phyloP scores from a whole-genome alignment of 495 filamentous ascomycete genomes.

The Aspergillus bridgeri region DNA sequence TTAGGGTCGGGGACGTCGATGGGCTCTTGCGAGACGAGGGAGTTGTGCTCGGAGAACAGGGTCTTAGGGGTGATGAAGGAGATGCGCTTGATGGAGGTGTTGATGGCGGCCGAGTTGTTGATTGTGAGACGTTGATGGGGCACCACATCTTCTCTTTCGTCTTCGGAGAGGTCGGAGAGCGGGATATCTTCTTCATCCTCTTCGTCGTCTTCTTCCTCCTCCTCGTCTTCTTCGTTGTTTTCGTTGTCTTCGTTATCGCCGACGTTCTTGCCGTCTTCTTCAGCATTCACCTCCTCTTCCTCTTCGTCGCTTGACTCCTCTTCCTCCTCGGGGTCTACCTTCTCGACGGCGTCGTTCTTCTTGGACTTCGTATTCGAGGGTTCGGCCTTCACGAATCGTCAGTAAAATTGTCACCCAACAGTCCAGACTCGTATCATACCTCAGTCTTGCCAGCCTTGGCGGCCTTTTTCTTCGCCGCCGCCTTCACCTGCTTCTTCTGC shows the following conservation, averaged over 20 bases:
- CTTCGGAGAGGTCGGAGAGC: conserved; percentile 76
- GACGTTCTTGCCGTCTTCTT: conserved; percentile 28
- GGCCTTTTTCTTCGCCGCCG: conserved; percentile 51
- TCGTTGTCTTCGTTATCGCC: conserved; percentile 32
- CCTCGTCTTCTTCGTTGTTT: conserved; percentile 29
- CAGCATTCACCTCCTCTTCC: conserved; percentile 22
- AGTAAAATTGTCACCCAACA: conserved; percentile 2
- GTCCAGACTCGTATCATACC: conserved; percentile 5
- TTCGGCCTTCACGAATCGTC: background rate
- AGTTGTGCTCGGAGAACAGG: conserved; percentile 64
- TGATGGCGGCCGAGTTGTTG: conserved; percentile 90
- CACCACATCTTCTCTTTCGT: conserved; percentile 79
- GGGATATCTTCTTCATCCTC: conserved; percentile 65
- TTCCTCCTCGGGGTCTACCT: conserved; percentile 20
- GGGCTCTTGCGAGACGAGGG: conserved; percentile 50
- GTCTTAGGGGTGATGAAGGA: conserved; percentile 55
- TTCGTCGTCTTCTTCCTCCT: conserved; percentile 45
- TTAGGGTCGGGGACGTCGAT: conserved; percentile 65
- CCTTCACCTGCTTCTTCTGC: conserved; percentile 56
- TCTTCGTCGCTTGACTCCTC: conserved; percentile 27
- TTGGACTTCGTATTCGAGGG: conserved; percentile 7
- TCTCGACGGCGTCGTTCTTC: conserved; percentile 11
- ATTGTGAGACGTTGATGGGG: conserved; percentile 92
- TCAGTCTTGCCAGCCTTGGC: conserved; percentile 37
- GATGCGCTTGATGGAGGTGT: conserved; percentile 72